These are phyloP conservation scores for Talaromyces ruber DNA, from an alignment of 495 filamentous ascomycete genomes.

Conservation along the genomic window DNA sequence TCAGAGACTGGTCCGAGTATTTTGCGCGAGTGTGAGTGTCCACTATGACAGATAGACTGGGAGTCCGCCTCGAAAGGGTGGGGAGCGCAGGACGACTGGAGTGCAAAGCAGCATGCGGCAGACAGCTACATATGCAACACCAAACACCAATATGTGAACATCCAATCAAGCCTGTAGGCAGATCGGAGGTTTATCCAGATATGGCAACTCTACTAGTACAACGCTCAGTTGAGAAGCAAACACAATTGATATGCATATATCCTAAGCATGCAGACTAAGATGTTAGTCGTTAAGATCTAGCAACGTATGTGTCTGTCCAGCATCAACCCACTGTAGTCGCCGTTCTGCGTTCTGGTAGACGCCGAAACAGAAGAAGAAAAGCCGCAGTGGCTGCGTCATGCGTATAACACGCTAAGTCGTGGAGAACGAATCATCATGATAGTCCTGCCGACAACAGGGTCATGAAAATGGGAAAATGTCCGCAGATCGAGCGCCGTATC, in stretches of 20 bases:
- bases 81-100: background rate
- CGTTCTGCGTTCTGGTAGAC: background rate
- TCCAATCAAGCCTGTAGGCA: background rate
- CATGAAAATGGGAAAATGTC: background rate
- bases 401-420: background rate
- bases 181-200: background rate
- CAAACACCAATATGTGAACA: background rate
- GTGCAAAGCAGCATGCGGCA: background rate
- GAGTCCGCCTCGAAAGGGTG: background rate
- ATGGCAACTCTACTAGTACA: background rate
- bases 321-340: background rate
- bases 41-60: background rate
- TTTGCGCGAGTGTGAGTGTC: background rate
- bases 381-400: background rate
- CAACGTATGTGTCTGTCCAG: background rate
- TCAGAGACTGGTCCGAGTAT: background rate
- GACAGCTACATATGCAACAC: background rate
- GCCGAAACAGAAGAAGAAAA: background rate
- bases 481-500: background rate
- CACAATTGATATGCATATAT: background rate
- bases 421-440: background rate
- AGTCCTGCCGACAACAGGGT: background rate
- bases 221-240: background rate
- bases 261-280: background rate
- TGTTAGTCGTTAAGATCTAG: background rate